A percentile compares a stretch with the other conserved stretches of the same genome.
These are phyloP conservation scores for Fusarium sp. DNA, from an alignment of 2,329 filamentous ascomycete genomes.

Conservation along the genomic window DNA sequence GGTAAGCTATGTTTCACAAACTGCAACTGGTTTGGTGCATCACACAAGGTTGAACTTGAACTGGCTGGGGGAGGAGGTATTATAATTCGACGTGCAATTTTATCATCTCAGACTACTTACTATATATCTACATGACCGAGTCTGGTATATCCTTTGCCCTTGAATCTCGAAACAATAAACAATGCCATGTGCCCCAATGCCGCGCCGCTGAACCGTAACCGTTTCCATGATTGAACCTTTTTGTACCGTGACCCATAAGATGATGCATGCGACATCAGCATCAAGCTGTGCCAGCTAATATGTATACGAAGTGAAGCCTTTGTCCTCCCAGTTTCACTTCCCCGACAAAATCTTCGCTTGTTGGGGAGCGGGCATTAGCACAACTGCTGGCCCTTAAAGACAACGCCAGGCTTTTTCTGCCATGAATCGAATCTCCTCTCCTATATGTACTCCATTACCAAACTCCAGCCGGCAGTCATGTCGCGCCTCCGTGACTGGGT, in stretches of 20 bases:
- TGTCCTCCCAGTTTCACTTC: conserved; percentile 22
- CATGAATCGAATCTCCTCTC: conserved; percentile 21
- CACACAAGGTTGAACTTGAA: not conserved
- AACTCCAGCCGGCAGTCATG: conserved; percentile 37
- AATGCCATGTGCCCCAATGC: conserved; percentile 37
- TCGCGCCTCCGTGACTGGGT: conserved; percentile 33
- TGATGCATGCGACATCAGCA: conserved; percentile 44
- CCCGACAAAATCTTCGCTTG: conserved; percentile 26
- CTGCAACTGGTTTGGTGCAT: conserved; percentile 4
- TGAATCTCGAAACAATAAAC: conserved; percentile 10
- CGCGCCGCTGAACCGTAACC: conserved; percentile 35
- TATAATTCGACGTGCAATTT: conserved; percentile 18
- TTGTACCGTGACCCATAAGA: conserved; percentile 49
- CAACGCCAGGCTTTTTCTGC: conserved; percentile 28
- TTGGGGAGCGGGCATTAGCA: conserved; percentile 27
- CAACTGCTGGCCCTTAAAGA: conserved; percentile 26
- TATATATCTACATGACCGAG: conserved; percentile 19
- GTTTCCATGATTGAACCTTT: conserved; percentile 43
- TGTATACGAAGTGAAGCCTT: conserved; percentile 45
- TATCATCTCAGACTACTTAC: conserved; percentile 23
- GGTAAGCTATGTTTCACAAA: conserved; percentile 22
- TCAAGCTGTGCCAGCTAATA: conserved; percentile 45
- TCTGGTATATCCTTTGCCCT: conserved; percentile 20
- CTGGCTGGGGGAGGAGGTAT: not conserved
- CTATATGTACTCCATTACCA: conserved; percentile 28